Percentiles rank a stretch among this genome's conserved stretches.
Conservation (phyloP, 306 rosid species). For the Rosa rugosa region DNA sequence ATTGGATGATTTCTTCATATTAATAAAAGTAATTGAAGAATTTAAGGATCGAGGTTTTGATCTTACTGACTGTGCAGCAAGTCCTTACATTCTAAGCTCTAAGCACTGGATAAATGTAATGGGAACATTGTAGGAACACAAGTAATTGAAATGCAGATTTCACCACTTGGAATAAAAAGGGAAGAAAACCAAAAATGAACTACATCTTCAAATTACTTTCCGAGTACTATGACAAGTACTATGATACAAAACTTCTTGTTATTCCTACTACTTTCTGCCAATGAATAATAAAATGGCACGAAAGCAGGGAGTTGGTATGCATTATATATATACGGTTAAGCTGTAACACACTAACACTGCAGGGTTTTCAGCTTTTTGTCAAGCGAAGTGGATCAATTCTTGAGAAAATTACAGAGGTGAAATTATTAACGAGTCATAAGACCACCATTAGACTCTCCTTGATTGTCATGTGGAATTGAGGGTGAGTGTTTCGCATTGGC, state of each 20-base stretch:
- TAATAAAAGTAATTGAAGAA: neutral
- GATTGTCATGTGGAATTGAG: constrained; percentile 28
- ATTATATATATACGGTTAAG: neutral
- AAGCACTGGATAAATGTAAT: neutral
- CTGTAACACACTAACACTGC: neutral
- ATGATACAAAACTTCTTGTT: constrained; percentile 36
- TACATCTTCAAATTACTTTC: neutral
- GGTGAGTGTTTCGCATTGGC: constrained; percentile 66
- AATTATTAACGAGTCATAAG: neutral
- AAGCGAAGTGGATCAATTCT: neutral
- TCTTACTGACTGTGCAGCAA: neutral
- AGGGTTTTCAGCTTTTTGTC: neutral
- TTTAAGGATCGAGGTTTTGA: neutral
- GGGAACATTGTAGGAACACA: neutral
- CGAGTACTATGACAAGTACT: constrained; percentile 18
- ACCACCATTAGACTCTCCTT: neutral
- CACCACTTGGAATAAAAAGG: neutral
- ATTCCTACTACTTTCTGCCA: constrained; percentile 41
- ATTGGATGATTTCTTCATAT: neutral
- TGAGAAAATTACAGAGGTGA: neutral
- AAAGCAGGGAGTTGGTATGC: constrained; percentile 5
- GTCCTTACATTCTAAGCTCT: too few species aligned
- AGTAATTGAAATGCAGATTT: neutral
- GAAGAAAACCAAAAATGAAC: neutral
- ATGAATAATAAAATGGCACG: constrained; percentile 31